A percentile compares a stretch with the other conserved stretches of the same genome.
Evolutionary conservation across 805 yeast genomes (phyloP).

Genomic region (Nakazawaea peltata): DNA sequence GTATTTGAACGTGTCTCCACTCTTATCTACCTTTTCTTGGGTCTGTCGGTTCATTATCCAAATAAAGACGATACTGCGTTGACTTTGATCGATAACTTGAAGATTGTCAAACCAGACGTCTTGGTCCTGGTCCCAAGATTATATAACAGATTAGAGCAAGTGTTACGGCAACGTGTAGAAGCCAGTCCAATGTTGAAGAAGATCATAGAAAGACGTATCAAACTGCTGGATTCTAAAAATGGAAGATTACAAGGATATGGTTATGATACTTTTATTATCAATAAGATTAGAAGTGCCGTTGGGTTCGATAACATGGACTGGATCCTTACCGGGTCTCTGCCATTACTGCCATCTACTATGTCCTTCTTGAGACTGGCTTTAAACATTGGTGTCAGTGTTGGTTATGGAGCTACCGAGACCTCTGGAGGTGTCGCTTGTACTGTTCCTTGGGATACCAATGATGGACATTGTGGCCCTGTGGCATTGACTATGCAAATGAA

Average conservation of each 20-base stretch:
- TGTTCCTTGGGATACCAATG: slow-evolving; percentile 30
- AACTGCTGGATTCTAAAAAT: slow-evolving; percentile 10
- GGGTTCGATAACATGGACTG: slow-evolving; percentile 37
- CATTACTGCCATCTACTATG: slow-evolving; percentile 55
- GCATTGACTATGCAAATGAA: slow-evolving; percentile 48
- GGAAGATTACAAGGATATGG: slow-evolving; percentile 13
- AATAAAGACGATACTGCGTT: slow-evolving; percentile 39
- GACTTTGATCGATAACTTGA: slow-evolving; percentile 51
- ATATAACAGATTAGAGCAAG: slow-evolving; percentile 53
- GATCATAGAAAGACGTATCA: slow-evolving; percentile 9
- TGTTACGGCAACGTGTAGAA: slow-evolving; percentile 39
- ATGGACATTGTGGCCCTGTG: slow-evolving; percentile 57
- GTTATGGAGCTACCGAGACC: slow-evolving; percentile 71
- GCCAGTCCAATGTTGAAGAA: slow-evolving; percentile 11
- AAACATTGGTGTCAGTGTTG: slow-evolving; percentile 48
- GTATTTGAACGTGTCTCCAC: slow-evolving; percentile 14
- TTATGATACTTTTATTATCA: slow-evolving; percentile 29
- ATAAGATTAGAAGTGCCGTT: slow-evolving; percentile 32
- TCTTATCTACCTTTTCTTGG: slow-evolving; percentile 4
- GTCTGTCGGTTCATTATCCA: slow-evolving; percentile 37
- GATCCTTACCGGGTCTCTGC: slow-evolving; percentile 58
- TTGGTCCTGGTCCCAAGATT: slow-evolving; percentile 59
- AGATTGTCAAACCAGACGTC: slow-evolving; percentile 42
- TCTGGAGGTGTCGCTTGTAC: slow-evolving; percentile 51
- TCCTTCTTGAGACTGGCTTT: slow-evolving; percentile 55